Evolutionary conservation across 2,329 filamentous ascomycete species (phyloP).

Genomic region (Xylaria sp.): DNA sequence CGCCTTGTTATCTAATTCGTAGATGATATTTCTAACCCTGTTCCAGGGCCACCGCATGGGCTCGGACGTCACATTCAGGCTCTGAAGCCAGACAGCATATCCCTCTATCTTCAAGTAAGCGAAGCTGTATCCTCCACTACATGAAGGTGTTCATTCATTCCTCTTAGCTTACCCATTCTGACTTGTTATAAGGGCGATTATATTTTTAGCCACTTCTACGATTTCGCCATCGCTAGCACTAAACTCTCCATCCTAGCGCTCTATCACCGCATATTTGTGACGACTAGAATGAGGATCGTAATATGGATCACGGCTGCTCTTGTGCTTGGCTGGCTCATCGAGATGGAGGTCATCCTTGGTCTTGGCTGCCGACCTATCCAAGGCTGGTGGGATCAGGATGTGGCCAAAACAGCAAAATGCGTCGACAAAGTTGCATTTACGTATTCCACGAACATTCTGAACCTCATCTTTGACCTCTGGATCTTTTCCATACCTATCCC

Average conservation of each 20-base stretch:
- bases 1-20: not conserved
- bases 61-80: constrained; percentile 44
- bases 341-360: constrained; percentile 44
- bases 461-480: constrained; percentile 46
- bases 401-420: constrained; percentile 35
- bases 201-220: constrained; percentile 47
- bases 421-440: constrained; percentile 44
- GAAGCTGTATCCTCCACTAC: not conserved
- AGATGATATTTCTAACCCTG: constrained; percentile 24
- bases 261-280: constrained; percentile 45
- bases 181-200: constrained; percentile 45
- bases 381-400: constrained; percentile 43
- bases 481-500: constrained; percentile 48
- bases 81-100: constrained; percentile 33
- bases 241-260: constrained; percentile 47
- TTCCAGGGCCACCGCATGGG: constrained; percentile 41
- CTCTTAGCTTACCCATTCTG: constrained; percentile 3
- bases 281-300: constrained; percentile 33
- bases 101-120: constrained; percentile 42
- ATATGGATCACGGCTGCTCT: constrained; percentile 35
- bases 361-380: constrained; percentile 45
- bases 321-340: constrained; percentile 43
- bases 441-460: constrained; percentile 46
- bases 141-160: not conserved
- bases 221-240: constrained; percentile 45